Evolutionary conservation across 768 basidiomycete genomes (phyloP), one percentile per base, ranked within the genome.

Genomic region (Mycena leptocephala): DNA sequence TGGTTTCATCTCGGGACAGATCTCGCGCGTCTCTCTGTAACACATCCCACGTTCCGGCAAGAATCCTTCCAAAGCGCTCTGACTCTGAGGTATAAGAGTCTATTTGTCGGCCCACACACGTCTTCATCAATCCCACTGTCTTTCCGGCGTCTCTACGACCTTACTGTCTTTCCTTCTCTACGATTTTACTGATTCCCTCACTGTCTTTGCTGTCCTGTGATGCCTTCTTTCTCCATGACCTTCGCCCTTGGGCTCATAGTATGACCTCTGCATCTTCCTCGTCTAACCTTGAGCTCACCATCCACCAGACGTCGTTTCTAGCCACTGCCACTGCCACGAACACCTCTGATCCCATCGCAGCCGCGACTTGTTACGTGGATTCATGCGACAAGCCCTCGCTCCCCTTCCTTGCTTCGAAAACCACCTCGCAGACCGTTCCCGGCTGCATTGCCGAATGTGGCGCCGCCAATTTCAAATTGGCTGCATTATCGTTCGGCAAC

Each of bases 81-180:
- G 53, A 68, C 53, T 55, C 53, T 68, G 66, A 70, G 68, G 68
- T 70, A 70, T 70, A 70, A 70, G 68, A 70, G 68, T 58, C 39
- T 68, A 70, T 63, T 63, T 63, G 61, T 63, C 37, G 61, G 61
- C 61, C 61, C 61, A 39, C 61, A 59, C 58, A 59, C 58, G 61
- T 39, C 61, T 39, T 63, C 61, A 63, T 63, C 61, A 63, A 63
- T 41, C 61, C 61, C 61, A 63, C 61, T 63, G 61, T 59, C 58
- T 59, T 59, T 59, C 58, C 58, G 33, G 58, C 58, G 20, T 63
- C 61, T 63, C 39, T 26, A 24, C 61, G 61, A 41, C 61, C 61
- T 63, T 37, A 63, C 61, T 63, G 61, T 63, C 61, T 63, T 65
- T 65, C 43, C 64, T 65, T 33, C 30, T 48, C n/a, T n/a, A n/a